Evolutionary conservation across 2,329 filamentous ascomycete genomes (phyloP), one percentile per base, ranked within the genome.

Genomic region (Hypoxylon sp.): DNA sequence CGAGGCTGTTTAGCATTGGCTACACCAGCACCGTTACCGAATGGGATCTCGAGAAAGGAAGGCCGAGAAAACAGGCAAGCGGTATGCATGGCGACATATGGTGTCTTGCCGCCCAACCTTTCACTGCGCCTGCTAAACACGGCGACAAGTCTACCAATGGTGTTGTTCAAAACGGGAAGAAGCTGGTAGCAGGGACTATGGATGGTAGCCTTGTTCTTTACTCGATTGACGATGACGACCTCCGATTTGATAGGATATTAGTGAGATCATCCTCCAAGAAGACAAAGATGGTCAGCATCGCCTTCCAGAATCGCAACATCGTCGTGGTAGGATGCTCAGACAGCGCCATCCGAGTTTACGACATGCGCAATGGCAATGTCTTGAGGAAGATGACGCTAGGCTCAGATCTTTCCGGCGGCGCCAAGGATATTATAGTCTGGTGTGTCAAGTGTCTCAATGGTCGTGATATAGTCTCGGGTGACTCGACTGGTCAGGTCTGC

Each of bases 11-110:
- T 84, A 98, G 95, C 81, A 97, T 98, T 77, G 95, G 95, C 63
- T 97, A 96, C 79, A 97, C 94, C 19, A 93, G 92, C 58, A 92
- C 91, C 24, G 90, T 99, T 51, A 98, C 94, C 0, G 96, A 99
- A 81, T 99, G 96, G 96, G 92, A 98, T 82, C 84, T 99, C 24
- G 89, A 90, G 73, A 92, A 90, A 70, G 94, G 93, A 13, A 86
- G 88, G 62, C 92, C 94, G 10, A 88, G 91, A 81, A 89, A 92
- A 66, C 92, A 97, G 80, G 94, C 93, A 17, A 94, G 92, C 75
- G 96, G 95, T 50, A 97, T 97, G 80, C 94, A 97, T 80, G 94
- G 94, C 72, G 94, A 98, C 77, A 95, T 98, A 69, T 99, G 96
- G 96, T 98, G 95, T 81, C 88, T 99, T 75, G 93, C 93, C 65